phyloP scores from a whole-genome alignment of 108 stramenopile species.

The Cyclotella atomus region DNA sequence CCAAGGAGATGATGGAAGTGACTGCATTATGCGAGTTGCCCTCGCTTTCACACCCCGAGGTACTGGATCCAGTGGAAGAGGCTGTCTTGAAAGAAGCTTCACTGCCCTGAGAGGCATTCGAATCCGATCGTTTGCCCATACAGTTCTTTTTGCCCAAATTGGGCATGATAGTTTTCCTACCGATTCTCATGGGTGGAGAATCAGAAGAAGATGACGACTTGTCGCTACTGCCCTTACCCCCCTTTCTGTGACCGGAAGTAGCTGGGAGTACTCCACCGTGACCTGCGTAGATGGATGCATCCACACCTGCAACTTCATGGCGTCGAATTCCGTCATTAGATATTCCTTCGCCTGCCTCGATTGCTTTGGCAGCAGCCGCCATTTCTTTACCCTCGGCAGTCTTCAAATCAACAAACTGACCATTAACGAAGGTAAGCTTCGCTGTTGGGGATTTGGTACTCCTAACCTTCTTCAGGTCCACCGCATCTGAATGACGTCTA shows the following conservation, averaged over 20 bases:
- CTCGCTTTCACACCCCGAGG: not conserved
- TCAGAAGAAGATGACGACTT: not conserved
- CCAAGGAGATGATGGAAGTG: conserved; percentile 31
- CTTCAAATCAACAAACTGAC: conserved; percentile 39
- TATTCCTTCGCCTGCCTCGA: not conserved
- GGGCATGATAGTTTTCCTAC: not conserved
- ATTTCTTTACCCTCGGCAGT: conserved; percentile 33
- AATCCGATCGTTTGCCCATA: not conserved
- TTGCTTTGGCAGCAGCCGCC: conserved; percentile 6
- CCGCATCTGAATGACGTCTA: not conserved
- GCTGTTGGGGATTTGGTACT: conserved; percentile 5
- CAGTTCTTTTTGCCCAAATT: not conserved
- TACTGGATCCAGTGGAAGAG: conserved; percentile 1
- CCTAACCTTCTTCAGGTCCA: not conserved
- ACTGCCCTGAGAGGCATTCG: conserved; percentile 9
- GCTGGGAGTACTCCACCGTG: not conserved
- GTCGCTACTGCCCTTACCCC: too few species aligned
- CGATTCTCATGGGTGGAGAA: not conserved
- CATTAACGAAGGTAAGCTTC: conserved; percentile 41
- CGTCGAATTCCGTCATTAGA: not conserved
- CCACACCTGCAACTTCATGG: conserved; percentile 16
- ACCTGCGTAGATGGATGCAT: conserved; percentile 10
- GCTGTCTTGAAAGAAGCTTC: not conserved
- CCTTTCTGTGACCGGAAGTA: not conserved
- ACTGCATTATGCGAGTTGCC: conserved; percentile 13